Base-by-base conservation (phyloP, 208 protist species). In the Entamoeba histolytica region DNA sequence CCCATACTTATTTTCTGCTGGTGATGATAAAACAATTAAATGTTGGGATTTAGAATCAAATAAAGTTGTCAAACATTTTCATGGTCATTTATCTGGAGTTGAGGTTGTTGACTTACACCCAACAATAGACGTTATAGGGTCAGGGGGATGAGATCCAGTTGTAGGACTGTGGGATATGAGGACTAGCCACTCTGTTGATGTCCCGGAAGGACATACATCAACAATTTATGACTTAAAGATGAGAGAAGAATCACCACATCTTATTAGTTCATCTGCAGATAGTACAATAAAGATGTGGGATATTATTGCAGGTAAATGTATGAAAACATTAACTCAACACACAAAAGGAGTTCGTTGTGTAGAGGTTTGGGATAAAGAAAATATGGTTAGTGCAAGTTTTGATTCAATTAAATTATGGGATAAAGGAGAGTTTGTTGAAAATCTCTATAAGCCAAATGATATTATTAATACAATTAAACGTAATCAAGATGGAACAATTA, bases 41-140 rank as follows among this genome's bases (percentile, higher is more conserved):
- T 99, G 98, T 95, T 99, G 98, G 98, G 99, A 99, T 95, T 96
- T 99, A 23, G 98, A 99, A 94, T 94, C 95, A 4, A 98, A 98
- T 94, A 95, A 96, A 93, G 96, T 96, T 28, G 95, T 96, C 55
- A 10, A n/a, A 49, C 19, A 15, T 15, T 92, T 51, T 4, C 47
- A 49, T 49, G 91, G 91, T 28, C 91, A 92, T 93, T 93, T n/a
- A 5, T 78, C 91, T 28, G 10, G 35, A n/a, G 6, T 92, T 50
- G 97, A 98, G 94, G 96, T 95, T 92, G 93, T 98, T 44, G 96
- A 97, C 0, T 92, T 98, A 0, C 99, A 99, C 95, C 98, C 98
- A 7, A 97, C 96, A 4, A 94, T 99, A n/a, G 98, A 99, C 95
- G 94, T 99, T 35, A 95, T 99, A 28, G 92, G 98, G 19, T 99